Base-by-base conservation (phyloP, 164 flowering plant genomes). In the Taxillus chinensis region DNA sequence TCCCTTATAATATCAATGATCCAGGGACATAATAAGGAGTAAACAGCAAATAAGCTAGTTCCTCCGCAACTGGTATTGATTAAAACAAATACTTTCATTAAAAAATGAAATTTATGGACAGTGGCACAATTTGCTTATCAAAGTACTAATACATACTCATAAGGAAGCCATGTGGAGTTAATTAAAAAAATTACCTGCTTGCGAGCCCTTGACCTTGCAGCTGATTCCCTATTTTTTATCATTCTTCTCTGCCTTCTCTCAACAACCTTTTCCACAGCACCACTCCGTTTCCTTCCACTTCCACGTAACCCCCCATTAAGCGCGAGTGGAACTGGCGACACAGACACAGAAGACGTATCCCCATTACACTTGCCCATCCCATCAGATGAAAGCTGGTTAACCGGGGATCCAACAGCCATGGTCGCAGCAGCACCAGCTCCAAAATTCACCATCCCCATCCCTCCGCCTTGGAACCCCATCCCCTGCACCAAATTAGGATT, bases 161-260 rank as follows among this genome's bases (percentile, higher is more conserved):
- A 27, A 27, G 27, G 27, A 27, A 27, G 27, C 27, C 27, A 27
- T 27, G 27, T 27, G 27, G 27, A 27, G 27, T 2, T 27, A 27
- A 27, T 27, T 27, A 27, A 27, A 27, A 27, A 27, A 60, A 17
- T 64, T 50, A 83, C 85, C 89, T 84, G 89, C 73, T 84, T 84
- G n/a, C 89, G 84, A 65, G 86, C 86, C 48, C 89, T 75, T 45
- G 89, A 84, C 56, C 86, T 74, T 13, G 89, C 89, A 68, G 89
- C 89, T 38, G 89, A 84, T 58, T 84, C 89, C 55, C 89, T 65
- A 58, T 84, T 84, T 68, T 84, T 84, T 14, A 84, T 84, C 89
- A 84, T 84, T 61, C 89, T 78, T 61, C 83, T 72, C 52, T 84
- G 89, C 70, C 89, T 80, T 67, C 89, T 80, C 77, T 84, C 89